Evolutionary conservation across 2,329 filamentous ascomycete species (phyloP), one percentile per base, ranked within the genome.

Genomic region (Coleophoma cylindrospora): DNA sequence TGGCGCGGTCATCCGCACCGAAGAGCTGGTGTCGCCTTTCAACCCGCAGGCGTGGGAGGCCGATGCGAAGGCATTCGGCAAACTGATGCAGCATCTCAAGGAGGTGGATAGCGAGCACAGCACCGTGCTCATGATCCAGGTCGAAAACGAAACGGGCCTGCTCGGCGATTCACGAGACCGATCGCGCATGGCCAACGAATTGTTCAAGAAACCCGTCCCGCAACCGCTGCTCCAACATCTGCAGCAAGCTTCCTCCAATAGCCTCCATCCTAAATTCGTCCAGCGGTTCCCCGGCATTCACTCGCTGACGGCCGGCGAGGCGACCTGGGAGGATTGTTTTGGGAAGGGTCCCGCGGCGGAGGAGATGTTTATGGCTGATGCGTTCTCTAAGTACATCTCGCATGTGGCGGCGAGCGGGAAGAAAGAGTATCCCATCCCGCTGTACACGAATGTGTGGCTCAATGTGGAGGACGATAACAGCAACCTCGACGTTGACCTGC

Each of bases 291-390:
- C 64, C 2, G 43, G 51, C 0, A 59, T 54, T n/a, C n/a, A 45
- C 13, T 32, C 32, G 6, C 46, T 50, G 2, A 45, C 13, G 10
- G 21, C 62, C 0, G 64, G 61, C 0, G 48, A 38, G 0, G 56
- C 60, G 13, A 62, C 66, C 0, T 70, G 68, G 68, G 57, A 61
- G n/a, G 53, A 59, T 2, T 40, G 67, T 4, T 70, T 70, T 40
- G 68, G 67, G 1, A 36, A 50, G n/a, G 47, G 51, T 37, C 40
- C n/a, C 6, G 33, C 40, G 12, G 40, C 54, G 33, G 54, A 58
- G 6, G 56, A 58, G 36, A 47, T 53, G 13, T 58, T 58, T 34
- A 58, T 58, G 56, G 54, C 56, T 7, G 15, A 58, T 43, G 34
- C 46, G 17, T 53, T 55, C 15, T 53, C 56, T 3, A 27, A 34